Evolutionary conservation across 164 flowering plant genomes (phyloP).

Genomic region (Vitis riparia): DNA sequence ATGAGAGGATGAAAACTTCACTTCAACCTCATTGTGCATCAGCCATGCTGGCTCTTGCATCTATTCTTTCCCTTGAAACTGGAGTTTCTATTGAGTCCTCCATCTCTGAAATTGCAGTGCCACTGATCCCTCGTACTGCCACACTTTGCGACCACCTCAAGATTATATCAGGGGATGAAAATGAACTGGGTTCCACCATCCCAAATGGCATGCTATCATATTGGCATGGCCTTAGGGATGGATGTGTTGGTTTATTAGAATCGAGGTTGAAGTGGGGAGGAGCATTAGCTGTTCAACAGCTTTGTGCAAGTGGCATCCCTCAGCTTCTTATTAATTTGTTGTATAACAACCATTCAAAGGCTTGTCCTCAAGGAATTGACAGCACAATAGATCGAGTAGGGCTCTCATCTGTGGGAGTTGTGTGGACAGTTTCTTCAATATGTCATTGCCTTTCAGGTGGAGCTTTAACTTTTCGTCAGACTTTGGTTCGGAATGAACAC

Average conservation of each 20-base stretch:
- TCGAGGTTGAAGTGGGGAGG: conserved; percentile 85
- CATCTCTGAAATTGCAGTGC: conserved; percentile 65
- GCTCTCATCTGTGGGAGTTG: conserved; percentile 80
- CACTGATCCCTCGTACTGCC: conserved; percentile 80
- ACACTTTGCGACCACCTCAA: conserved; percentile 71
- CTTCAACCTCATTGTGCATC: conserved; percentile 67
- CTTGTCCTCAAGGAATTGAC: conserved; percentile 27
- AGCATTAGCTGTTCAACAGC: conserved; percentile 79
- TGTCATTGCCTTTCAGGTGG: conserved; percentile 88
- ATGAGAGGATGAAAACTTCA: conserved; percentile 44
- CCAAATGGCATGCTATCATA: conserved; percentile 51
- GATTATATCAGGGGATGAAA: conserved; percentile 30
- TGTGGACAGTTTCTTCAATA: conserved; percentile 80
- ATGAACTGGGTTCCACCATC: conserved; percentile 22
- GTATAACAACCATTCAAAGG: conserved; percentile 26
- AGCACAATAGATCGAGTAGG: conserved; percentile 47
- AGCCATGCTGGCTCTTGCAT: conserved; percentile 92
- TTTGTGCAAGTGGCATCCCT: conserved; percentile 83
- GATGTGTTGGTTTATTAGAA: conserved; percentile 82
- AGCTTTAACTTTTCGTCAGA: conserved; percentile 62
- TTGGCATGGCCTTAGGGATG: conserved; percentile 91
- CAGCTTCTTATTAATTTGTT: conserved; percentile 66
- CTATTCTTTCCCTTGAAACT: conserved; percentile 77
- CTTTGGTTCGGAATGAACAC: conserved; percentile 60
- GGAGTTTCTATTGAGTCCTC: conserved; percentile 55